A percentile compares a stretch with the other conserved stretches of the same genome.
These are phyloP conservation scores for Pulicaria dysenterica DNA, from an alignment of 129 eudicot genomes.

Conservation along the genomic window DNA sequence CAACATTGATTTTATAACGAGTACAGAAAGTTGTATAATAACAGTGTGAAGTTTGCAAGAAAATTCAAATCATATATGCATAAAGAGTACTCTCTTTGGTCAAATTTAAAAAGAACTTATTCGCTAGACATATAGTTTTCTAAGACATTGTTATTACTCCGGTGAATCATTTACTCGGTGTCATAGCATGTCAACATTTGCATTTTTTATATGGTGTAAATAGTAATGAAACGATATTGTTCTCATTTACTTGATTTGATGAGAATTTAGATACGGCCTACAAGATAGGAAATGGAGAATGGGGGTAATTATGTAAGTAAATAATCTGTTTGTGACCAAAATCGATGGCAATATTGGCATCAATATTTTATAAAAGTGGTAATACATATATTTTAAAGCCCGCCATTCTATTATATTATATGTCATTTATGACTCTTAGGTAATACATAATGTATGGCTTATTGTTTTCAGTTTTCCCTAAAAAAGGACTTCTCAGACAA, in stretches of 20 bases:
- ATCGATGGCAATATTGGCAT: background rate
- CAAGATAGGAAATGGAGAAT: background rate
- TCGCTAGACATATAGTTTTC: constrained; percentile 3
- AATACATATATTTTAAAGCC: background rate
- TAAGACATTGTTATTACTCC: too few species aligned
- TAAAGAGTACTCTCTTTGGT: constrained; percentile 6
- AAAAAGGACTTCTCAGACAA: constrained; percentile 9
- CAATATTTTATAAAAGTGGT: constrained; percentile 1
- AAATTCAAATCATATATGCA: constrained; percentile 1
- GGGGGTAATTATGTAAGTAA: constrained; percentile 16
- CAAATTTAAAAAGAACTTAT: background rate
- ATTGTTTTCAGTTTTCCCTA: constrained; percentile 1
- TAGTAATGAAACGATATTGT: constrained; percentile 1
- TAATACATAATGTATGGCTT: constrained; percentile 11
- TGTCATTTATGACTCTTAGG: constrained; percentile 15
- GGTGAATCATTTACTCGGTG: too few species aligned
- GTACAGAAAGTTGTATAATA: constrained; percentile 11
- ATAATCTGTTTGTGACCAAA: constrained; percentile 2
- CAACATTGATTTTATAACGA: background rate
- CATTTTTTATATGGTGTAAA: background rate
- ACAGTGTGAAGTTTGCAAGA: constrained; percentile 17
- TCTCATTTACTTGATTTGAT: constrained; percentile 23
- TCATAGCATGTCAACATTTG: background rate
- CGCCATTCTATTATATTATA: background rate
- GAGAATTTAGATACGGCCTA: background rate